Base-by-base conservation (phyloP, 768 basidiomycete species). In the Hortiboletus flavorubellus region DNA sequence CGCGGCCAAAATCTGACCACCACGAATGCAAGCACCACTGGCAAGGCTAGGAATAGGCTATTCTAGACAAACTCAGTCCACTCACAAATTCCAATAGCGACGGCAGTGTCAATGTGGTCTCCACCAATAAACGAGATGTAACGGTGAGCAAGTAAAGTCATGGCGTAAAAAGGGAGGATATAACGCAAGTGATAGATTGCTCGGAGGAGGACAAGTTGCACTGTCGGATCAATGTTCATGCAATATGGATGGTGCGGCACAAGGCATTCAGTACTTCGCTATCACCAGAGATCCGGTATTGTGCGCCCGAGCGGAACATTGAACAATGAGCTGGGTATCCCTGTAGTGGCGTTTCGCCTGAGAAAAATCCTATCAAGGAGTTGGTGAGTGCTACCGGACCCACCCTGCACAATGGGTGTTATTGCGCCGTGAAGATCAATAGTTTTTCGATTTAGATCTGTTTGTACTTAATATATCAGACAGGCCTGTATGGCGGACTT, bases 61-160 rank as follows among this genome's bases (percentile, higher is more conserved):
- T 38, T 23, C 1, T 10, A 15, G 16, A 40, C 11, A 14, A 12
- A 11, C 3, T 7, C 4, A 14, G 8, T 8, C 8, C 39, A 16
- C 59, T 43, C 49, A 60, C 59, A 16, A 10, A 60, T 51, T 18
- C 18, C 40, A 33, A 55, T 5, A 14, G 23, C 42, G 21, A 35
- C 18, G 11, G 10, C 4, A 9, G 37, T 23, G 16, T n/a, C n/a
- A n/a, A 38, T 14, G 9, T 37, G 15, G n/a, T 34, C 5, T 14
- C 40, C 58, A 14, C 33, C 37, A 29, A 56, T 15, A 47, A 45
- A 50, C 5, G 35, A 21, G 39, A 53, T 49, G 2, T 18, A 46
- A 16, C 5, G 4, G n/a, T 44, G 51, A 31, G 26, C 5, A 8
- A 55, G 21, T 11, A 31, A 43, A 18, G 23, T 33, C 54, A 61